Conservation (phyloP, 768 basidiomycete genomes). For the Leccinellum rugosiceps region DNA sequence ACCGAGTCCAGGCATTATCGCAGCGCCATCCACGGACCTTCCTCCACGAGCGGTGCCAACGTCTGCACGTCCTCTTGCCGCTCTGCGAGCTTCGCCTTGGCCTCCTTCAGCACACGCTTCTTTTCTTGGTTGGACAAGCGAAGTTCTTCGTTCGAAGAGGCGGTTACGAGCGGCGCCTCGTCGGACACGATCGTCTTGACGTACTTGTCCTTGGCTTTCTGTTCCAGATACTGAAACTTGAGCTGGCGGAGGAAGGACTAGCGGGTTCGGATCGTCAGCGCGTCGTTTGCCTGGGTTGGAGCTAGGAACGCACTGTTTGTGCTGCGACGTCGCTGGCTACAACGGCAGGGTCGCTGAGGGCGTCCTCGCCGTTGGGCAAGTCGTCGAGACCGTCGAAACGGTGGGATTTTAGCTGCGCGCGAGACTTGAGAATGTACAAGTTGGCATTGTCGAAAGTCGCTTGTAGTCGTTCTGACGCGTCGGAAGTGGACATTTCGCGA, state of each 20-base stretch:
- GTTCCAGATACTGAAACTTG: slow-evolving; percentile 87
- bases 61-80: slow-evolving; percentile 60
- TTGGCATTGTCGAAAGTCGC: slow-evolving; percentile 23
- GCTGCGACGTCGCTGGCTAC: slow-evolving; percentile 56
- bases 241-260: slow-evolving; percentile 75
- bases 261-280: slow-evolving; percentile 3
- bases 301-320: slow-evolving; percentile 50
- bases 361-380: slow-evolving; percentile 23
- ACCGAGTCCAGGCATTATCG: not conserved
- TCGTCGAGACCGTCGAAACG: slow-evolving; percentile 32
- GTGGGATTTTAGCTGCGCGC: slow-evolving; percentile 21
- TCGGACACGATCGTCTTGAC: slow-evolving; percentile 84
- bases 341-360: slow-evolving; percentile 50
- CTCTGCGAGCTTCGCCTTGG: slow-evolving; percentile 61
- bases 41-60: slow-evolving; percentile 65
- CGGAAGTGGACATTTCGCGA: slow-evolving; percentile 17
- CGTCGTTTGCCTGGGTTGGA: not conserved
- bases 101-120: slow-evolving; percentile 63
- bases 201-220: slow-evolving; percentile 88
- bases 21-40: slow-evolving; percentile 41
- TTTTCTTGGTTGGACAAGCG: slow-evolving; percentile 59
- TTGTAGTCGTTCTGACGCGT: slow-evolving; percentile 26
- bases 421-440: slow-evolving; percentile 23
- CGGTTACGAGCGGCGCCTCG: slow-evolving; percentile 76
- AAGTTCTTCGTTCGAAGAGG: slow-evolving; percentile 73